phyloP scores from a whole-genome alignment of 345 rosid species.

The Durio zibethinus region DNA sequence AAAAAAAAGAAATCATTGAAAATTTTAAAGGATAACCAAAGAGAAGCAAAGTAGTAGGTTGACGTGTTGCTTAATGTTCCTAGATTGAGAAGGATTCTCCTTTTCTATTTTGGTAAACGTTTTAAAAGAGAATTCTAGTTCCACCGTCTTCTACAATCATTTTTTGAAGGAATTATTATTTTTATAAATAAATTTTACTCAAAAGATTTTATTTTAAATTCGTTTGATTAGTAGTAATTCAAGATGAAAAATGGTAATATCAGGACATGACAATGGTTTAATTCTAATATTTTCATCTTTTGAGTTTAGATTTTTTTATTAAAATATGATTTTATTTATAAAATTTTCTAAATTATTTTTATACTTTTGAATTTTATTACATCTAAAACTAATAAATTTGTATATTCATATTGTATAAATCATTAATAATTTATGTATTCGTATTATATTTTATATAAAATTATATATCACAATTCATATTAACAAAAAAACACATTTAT shows the following conservation, averaged over 20 bases:
- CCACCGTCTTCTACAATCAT: constrained; percentile 8
- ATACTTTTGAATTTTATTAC: too few species aligned
- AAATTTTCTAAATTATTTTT: too few species aligned
- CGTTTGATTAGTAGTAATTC: too few species aligned
- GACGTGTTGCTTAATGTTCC: background rate
- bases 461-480: too few species aligned
- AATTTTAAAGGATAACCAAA: background rate
- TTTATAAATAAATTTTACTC: background rate
- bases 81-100: constrained; percentile 2
- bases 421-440: too few species aligned
- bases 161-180: background rate
- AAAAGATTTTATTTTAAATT: background rate
- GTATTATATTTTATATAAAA: too few species aligned
- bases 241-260: too few species aligned
- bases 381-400: too few species aligned
- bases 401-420: too few species aligned
- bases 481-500: too few species aligned
- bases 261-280: background rate
- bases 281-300: background rate
- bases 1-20: too few species aligned
- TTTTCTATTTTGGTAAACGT: background rate
- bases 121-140: background rate
- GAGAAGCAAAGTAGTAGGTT: background rate
- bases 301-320: background rate
- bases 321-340: too few species aligned